A percentile compares a stretch with the other conserved stretches of the same genome.
phyloP scores from a whole-genome alignment of 108 stramenopile genomes.

The Discostella stelligeroides region DNA sequence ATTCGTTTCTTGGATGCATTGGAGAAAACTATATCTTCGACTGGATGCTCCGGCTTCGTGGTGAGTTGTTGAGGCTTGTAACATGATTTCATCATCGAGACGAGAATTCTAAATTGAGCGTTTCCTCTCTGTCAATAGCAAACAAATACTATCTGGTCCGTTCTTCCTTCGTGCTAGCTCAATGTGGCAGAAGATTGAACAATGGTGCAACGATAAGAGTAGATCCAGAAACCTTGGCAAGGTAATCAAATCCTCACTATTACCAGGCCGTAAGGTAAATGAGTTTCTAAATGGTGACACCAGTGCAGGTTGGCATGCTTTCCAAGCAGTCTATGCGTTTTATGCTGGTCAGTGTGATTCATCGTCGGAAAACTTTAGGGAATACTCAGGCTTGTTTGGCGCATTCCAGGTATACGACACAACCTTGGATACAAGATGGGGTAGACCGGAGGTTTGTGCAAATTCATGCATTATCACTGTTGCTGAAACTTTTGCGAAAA shows the following conservation, averaged over 20 bases:
- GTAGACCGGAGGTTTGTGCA: not conserved
- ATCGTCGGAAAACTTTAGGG: not conserved
- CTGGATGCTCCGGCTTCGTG: not conserved
- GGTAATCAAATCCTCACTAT: constrained; percentile 5
- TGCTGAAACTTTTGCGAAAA: not conserved
- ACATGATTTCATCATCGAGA: too few species aligned
- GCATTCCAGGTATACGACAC: constrained; percentile 49
- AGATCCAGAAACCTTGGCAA: constrained; percentile 7
- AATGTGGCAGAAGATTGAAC: constrained; percentile 51
- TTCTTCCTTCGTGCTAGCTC: constrained; percentile 53
- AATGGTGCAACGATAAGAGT: constrained; percentile 43
- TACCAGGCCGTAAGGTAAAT: constrained; percentile 7
- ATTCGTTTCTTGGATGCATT: constrained; percentile 43
- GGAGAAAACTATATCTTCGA: constrained; percentile 25
- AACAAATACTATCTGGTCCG: constrained; percentile 21
- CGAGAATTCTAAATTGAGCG: too few species aligned
- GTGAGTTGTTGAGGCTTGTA: not conserved
- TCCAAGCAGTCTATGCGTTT: constrained; percentile 29
- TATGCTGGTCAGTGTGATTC: constrained; percentile 14
- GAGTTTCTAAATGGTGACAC: not conserved
- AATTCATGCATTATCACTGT: too few species aligned
- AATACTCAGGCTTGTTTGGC: constrained; percentile 47
- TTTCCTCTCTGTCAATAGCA: not conserved
- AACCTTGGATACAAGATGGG: constrained; percentile 17
- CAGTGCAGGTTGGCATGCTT: constrained; percentile 10